Base-by-base conservation (phyloP, 2,329 filamentous ascomycete species). In the Lizonia empirigonia region DNA sequence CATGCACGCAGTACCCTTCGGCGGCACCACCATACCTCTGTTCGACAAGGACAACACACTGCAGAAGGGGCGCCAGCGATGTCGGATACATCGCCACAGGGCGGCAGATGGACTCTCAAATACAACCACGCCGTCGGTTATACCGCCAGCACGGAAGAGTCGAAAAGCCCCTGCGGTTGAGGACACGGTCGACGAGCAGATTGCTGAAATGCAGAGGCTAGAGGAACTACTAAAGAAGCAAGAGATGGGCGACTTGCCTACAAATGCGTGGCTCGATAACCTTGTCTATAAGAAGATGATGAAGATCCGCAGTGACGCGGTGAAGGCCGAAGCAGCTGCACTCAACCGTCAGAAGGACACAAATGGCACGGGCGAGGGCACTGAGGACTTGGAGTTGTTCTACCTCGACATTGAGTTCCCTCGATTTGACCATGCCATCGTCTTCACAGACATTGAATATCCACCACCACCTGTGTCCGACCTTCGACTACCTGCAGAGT, bases 361-460 rank as follows among this genome's bases (percentile, higher is more conserved):
- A 1, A 60, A 60, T 10, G 62, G 50, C 3, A 37, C 50, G 40
- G 38, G 5, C 6, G 67, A 67, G 12, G 68, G 77, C 7, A 73
- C 75, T 22, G 71, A 74, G 7, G 77, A 81, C 32, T 82, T 85
- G 35, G 82, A 85, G 42, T 85, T 86, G 7, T 97, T 96, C 69
- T 85, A 88, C 39, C 83, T 99, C 15, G 91, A 95, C 65, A 82
- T 99, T 39, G 94, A 99, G 66, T 85, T 99, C 38, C 92, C 92
- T 10, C 86, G 92, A 9, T 99, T 97, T 70, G 94, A 99, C 68
- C 96, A 97, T 62, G 91, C 94, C 0, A 85, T 99, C 33, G 90
- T 99, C 20, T 99, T 96, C 76, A 89, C 91, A 23, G 94, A 99
- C 70, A 86, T 94, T 65, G 91, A 97, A 69, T 99, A 99, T 67